Base-by-base conservation (phyloP, 2,329 filamentous ascomycete genomes). In the Neocucurbitaria cava region DNA sequence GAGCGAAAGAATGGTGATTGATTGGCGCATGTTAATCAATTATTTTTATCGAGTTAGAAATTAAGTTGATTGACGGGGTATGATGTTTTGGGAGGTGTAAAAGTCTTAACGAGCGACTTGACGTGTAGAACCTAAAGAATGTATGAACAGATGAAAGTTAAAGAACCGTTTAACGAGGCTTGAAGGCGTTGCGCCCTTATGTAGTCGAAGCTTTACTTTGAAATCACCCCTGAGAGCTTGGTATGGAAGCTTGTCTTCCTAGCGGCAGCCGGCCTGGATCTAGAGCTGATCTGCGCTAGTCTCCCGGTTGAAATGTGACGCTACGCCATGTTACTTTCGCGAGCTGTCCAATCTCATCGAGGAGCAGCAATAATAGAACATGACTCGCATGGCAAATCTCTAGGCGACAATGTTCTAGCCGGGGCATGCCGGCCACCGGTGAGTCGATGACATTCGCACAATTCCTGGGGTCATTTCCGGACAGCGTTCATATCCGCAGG, bases 21-120 rank as follows among this genome's bases (percentile, higher is more conserved):
- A 64, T 57, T 64, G 61, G 50, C 60, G 66, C 66, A 69, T 69
- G 35, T 33, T 59, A 23, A 15, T 23, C n/a, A 10, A n/a, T 20
- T 36, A 13, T 11, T 17, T 21, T 53, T 52, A 51, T 17, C 3
- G n/a, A 49, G 36, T 24, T 20, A 17, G 20, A 8, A 35, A 45
- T 39, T 9, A 21, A 23, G 21, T 24, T 28, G 15, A 41, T 31
- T n/a, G 17, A 41, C n/a, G 20, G 7, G 33, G 15, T 26, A 39
- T 11, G 15, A 21, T 24, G 3, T 5, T 15, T 24, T 6, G 51
- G 42, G 48, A 18, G 8, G 36, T 43, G 5, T 28, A n/a, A 30
- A 18, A 30, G 26, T 15, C n/a, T 30, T 26, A 43, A 30, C 23
- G 23, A 43, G 24, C 17, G 48, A 56, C 31, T 40, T 17, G 23